Evolutionary conservation across 2,329 filamentous ascomycete genomes (phyloP).

Genomic region (Aspergillus pseudonomiae): DNA sequence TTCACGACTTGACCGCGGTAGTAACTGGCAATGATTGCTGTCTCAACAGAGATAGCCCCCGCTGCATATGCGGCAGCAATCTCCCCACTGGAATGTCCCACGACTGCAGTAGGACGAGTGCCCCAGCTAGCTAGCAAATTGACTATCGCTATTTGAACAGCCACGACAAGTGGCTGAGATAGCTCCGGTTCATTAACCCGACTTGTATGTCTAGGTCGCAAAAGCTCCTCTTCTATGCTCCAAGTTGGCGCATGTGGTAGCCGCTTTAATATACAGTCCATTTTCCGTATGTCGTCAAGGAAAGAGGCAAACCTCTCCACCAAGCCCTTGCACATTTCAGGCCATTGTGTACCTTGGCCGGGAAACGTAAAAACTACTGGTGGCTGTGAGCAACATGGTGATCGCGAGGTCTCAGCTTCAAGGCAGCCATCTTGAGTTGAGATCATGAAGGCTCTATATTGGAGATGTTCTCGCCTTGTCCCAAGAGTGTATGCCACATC

Average conservation of each 20-base stretch:
- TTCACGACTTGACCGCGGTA: neutral
- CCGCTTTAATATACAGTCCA: constrained; percentile 2
- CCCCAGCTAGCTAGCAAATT: constrained; percentile 30
- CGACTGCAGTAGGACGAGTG: constrained; percentile 27
- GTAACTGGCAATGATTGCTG: constrained; percentile 11
- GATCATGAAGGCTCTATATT: neutral
- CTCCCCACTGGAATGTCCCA: constrained; percentile 37
- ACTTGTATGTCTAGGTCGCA: neutral
- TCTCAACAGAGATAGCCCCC: neutral
- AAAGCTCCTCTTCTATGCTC: neutral
- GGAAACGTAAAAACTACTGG: constrained; percentile 26
- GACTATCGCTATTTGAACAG: constrained; percentile 34
- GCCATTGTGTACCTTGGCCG: constrained; percentile 33
- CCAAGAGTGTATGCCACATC: constrained; percentile 6
- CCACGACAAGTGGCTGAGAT: constrained; percentile 21
- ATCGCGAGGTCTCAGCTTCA: neutral
- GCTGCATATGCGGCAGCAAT: constrained; percentile 27
- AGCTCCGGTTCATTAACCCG: constrained; percentile 7
- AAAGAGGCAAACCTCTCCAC: neutral
- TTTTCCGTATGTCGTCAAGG: neutral
- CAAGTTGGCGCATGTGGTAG: constrained; percentile 1
- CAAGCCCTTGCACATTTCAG: constrained; percentile 7
- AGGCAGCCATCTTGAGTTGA: neutral
- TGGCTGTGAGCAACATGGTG: neutral
- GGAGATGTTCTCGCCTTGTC: neutral